Percentiles rank a stretch among this genome's conserved stretches.
phyloP scores from a whole-genome alignment of 495 filamentous ascomycete species.

The Delitschia confertaspora region DNA sequence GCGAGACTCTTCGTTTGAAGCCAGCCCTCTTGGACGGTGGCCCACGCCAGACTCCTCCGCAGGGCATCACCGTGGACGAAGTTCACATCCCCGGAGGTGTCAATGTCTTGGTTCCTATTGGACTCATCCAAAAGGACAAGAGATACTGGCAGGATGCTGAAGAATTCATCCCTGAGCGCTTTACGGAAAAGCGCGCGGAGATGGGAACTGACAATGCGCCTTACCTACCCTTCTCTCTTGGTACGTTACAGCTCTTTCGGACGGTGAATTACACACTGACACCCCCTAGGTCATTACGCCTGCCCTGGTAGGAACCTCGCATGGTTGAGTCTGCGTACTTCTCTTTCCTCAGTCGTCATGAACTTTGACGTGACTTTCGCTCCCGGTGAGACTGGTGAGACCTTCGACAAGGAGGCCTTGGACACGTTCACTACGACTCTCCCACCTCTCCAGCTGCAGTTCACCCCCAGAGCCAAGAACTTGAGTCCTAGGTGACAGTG shows the following conservation, averaged over 20 bases:
- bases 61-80: slow-evolving; percentile 42
- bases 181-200: slow-evolving; percentile 38
- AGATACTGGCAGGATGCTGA: slow-evolving; percentile 23
- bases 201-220: slow-evolving; percentile 40
- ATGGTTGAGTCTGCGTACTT: slow-evolving; percentile 41
- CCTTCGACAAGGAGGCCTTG: slow-evolving; percentile 8
- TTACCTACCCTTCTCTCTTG: slow-evolving; percentile 44
- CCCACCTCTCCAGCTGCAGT: slow-evolving; percentile 12
- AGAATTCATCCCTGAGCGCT: slow-evolving; percentile 50
- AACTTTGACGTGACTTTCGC: slow-evolving; percentile 40
- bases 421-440: slow-evolving; percentile 11
- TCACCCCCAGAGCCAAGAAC: slow-evolving; percentile 7
- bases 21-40: slow-evolving; percentile 42
- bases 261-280: too few relatives aligned
- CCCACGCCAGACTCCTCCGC: slow-evolving; percentile 38
- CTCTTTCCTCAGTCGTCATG: slow-evolving; percentile 37
- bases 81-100: slow-evolving; percentile 39
- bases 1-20: slow-evolving; percentile 49
- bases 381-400: slow-evolving; percentile 35
- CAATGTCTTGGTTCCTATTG: slow-evolving; percentile 35
- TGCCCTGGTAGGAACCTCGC: slow-evolving; percentile 49
- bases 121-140: slow-evolving; percentile 31
- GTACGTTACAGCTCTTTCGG: too few relatives aligned
- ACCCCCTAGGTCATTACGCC: slow-evolving; percentile 31
- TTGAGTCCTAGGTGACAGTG: too few relatives aligned